Evolutionary conservation across 2,329 filamentous ascomycete genomes (phyloP).

Genomic region (Cladosporium sp.): DNA sequence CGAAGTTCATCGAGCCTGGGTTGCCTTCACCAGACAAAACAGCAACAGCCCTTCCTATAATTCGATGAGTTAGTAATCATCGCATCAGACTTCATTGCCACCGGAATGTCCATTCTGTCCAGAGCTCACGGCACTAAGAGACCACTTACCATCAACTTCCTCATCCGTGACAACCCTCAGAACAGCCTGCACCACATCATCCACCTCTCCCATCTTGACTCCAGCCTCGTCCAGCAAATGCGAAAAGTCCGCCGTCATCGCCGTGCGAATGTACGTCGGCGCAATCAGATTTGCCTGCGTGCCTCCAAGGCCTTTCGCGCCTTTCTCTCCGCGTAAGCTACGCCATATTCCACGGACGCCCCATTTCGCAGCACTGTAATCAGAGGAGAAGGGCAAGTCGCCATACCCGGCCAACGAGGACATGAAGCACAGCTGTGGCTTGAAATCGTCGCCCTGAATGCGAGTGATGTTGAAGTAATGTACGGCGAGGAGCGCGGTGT

Average conservation of each 20-base stretch:
- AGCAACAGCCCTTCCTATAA: not conserved
- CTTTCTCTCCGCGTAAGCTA: not conserved
- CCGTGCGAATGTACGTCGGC: conserved; percentile 16
- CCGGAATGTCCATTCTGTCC: no score
- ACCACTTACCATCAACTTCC: conserved; percentile 15
- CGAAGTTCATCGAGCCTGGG: conserved; percentile 19
- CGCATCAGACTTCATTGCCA: not conserved
- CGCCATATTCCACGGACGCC: conserved; percentile 21
- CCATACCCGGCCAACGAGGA: conserved; percentile 20
- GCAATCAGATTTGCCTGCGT: conserved; percentile 21
- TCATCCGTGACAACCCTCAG: conserved; percentile 21
- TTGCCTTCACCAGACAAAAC: conserved; percentile 9
- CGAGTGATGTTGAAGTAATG: conserved; percentile 31
- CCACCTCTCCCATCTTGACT: conserved; percentile 16
- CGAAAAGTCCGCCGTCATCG: conserved; percentile 14
- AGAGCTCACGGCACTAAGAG: not conserved
- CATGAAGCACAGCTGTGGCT: conserved; percentile 23
- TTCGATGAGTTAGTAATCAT: not conserved
- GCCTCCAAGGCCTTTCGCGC: conserved; percentile 5
- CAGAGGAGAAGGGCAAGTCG: conserved; percentile 11
- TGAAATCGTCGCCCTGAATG: not conserved
- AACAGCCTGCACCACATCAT: conserved; percentile 18
- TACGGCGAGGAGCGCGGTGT: conserved; percentile 27
- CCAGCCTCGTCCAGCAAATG: conserved; percentile 6
- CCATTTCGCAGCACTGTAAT: conserved; percentile 20